Percentiles rank a stretch among this genome's conserved stretches.
Evolutionary conservation across 345 rosid genomes (phyloP).

Genomic region (Acer campestre): DNA sequence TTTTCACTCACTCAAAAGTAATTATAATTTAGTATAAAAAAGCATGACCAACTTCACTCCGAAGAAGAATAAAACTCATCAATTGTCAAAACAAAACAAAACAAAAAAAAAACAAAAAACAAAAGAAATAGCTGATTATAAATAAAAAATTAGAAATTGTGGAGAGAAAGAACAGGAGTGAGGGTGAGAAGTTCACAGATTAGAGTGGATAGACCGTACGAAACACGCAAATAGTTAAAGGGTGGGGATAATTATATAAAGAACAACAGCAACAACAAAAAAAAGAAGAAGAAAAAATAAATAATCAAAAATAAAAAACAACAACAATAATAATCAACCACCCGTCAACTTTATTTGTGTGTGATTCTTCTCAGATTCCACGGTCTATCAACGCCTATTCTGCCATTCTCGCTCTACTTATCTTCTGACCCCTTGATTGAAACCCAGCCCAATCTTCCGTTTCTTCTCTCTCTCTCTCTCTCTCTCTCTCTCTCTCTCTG

Average conservation of each 20-base stretch:
- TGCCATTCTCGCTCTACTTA: conserved; percentile 34
- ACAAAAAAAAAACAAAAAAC: background rate
- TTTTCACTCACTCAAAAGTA: background rate
- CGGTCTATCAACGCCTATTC: conserved; percentile 75
- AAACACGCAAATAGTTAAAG: conserved; percentile 60
- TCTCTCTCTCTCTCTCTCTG: conserved; percentile 21
- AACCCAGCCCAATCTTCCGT: conserved; percentile 12
- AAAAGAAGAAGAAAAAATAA: background rate
- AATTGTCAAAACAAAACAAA: background rate
- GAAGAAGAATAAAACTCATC: background rate
- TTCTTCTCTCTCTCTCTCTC: conserved; percentile 19
- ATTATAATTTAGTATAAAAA: background rate
- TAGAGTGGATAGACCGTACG: conserved; percentile 85
- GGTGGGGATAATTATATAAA: conserved; percentile 17
- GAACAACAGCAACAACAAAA: background rate
- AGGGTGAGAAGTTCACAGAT: conserved; percentile 41
- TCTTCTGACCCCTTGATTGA: background rate
- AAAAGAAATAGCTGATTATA: background rate
- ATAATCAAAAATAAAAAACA: background rate
- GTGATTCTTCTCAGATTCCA: conserved; percentile 69
- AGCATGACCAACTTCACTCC: background rate
- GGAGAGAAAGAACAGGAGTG: conserved; percentile 22
- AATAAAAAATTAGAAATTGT: background rate
- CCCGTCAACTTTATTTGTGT: conserved; percentile 31
- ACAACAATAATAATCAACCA: conserved; percentile 6